Percentiles rank a stretch among this genome's conserved stretches.
Evolutionary conservation across 352 stramenopile species (phyloP).

Genomic region (Phytopythium vexans): DNA sequence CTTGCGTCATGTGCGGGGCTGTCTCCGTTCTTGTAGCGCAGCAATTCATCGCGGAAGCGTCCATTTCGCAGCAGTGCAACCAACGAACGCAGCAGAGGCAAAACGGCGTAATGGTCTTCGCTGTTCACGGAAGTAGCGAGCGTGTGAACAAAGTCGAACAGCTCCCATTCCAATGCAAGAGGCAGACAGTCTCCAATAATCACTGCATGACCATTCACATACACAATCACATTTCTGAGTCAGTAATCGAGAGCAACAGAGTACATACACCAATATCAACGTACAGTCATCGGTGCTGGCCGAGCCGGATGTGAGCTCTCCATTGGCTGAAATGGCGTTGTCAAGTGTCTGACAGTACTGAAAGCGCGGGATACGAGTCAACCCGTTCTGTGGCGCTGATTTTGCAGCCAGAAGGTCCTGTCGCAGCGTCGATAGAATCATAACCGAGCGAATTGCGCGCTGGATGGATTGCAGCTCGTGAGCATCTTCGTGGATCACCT

Average conservation of each 20-base stretch:
- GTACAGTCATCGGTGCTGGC: constrained; percentile 46
- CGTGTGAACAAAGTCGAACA: constrained; percentile 66
- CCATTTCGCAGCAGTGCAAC: constrained; percentile 51
- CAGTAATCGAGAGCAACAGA: neutral
- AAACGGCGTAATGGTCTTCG: constrained; percentile 67
- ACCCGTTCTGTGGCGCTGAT: constrained; percentile 14
- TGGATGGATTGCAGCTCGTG: constrained; percentile 71
- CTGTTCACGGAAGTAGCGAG: constrained; percentile 80
- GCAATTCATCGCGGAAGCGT: constrained; percentile 48
- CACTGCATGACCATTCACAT: constrained; percentile 24
- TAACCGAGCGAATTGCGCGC: constrained; percentile 62
- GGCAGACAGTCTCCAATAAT: constrained; percentile 45
- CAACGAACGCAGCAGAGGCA: constrained; percentile 56
- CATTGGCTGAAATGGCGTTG: constrained; percentile 68
- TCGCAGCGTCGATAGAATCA: constrained; percentile 53
- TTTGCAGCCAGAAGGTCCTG: constrained; percentile 40
- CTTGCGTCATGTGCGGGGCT: neutral
- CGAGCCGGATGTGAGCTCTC: constrained; percentile 47
- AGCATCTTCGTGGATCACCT: constrained; percentile 44
- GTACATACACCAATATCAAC: constrained; percentile 3
- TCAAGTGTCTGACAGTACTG: constrained; percentile 79
- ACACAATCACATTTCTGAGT: constrained; percentile 11
- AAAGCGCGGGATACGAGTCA: constrained; percentile 51
- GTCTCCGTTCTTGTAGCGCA: neutral
- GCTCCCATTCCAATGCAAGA: constrained; percentile 65